A percentile compares a stretch with the other conserved stretches of the same genome.
These are phyloP conservation scores for Fomes fomentarius DNA, from an alignment of 1,284 basidiomycete genomes.

Conservation along the genomic window DNA sequence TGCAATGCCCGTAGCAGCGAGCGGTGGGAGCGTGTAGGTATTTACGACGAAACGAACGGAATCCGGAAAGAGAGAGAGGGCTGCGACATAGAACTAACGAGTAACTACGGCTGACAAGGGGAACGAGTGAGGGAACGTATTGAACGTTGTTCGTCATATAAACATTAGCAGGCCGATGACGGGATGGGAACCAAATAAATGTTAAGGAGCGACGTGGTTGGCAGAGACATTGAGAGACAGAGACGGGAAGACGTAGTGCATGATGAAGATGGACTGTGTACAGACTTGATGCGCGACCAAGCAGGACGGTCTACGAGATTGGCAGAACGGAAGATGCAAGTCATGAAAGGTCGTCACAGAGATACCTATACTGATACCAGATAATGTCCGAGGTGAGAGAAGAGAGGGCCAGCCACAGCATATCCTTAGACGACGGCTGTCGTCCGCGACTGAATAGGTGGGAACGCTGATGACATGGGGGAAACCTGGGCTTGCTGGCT, in stretches of 20 bases:
- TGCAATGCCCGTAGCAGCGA: constrained; percentile 26
- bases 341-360: constrained; percentile 21
- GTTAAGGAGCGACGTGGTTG: constrained; percentile 15
- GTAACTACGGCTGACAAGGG: not conserved
- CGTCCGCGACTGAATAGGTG: constrained; percentile 37
- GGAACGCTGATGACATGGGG: constrained; percentile 77
- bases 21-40: constrained; percentile 6
- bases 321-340: constrained; percentile 5
- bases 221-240: not conserved
- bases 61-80: constrained; percentile 5
- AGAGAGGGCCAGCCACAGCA: not conserved
- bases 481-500: constrained; percentile 60
- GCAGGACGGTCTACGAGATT: constrained; percentile 5
- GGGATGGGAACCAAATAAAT: constrained; percentile 9
- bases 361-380: not conserved
- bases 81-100: not conserved
- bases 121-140: not conserved
- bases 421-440: constrained; percentile 28
- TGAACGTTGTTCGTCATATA: constrained; percentile 1
- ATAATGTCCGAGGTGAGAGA: not conserved
- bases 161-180: constrained; percentile 14
- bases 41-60: constrained; percentile 6
- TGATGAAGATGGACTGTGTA: not conserved
- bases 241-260: constrained; percentile 1
- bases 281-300: constrained; percentile 7